phyloP scores from a whole-genome alignment of 176 grass and related monocot genomes.

The Raddia guianensis region DNA sequence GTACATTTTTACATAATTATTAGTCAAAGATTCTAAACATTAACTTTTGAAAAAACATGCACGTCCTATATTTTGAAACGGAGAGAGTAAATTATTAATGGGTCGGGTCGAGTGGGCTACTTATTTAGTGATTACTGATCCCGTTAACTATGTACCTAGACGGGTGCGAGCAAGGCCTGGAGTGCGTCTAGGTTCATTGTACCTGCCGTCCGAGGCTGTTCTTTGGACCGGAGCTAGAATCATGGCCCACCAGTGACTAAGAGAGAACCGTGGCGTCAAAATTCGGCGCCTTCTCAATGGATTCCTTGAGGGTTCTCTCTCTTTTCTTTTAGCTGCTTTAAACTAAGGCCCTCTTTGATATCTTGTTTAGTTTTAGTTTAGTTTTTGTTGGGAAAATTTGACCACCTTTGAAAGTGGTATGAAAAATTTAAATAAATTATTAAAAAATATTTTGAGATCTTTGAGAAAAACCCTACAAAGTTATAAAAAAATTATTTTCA shows the following conservation, averaged over 20 bases:
- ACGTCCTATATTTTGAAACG: too few relatives aligned
- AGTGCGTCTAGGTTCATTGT: conserved; percentile 43
- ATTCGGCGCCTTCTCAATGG: background rate
- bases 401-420: too few relatives aligned
- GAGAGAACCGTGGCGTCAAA: background rate
- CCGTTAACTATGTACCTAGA: conserved; percentile 15
- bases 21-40: too few relatives aligned
- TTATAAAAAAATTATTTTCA: too few relatives aligned
- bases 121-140: background rate
- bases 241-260: conserved; percentile 32
- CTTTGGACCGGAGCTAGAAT: conserved; percentile 22
- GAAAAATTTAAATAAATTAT: too few relatives aligned
- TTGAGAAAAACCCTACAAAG: too few relatives aligned
- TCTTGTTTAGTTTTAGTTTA: too few relatives aligned
- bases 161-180: background rate
- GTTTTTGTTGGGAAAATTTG: too few relatives aligned
- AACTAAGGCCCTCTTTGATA: too few relatives aligned
- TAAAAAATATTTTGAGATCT: too few relatives aligned
- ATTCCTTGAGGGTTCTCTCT: background rate
- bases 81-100: background rate
- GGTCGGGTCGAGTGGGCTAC: background rate
- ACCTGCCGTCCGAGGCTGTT: background rate
- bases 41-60: too few relatives aligned
- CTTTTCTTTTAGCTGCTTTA: background rate
- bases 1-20: too few relatives aligned